Evolutionary conservation across 2,329 filamentous ascomycete species (phyloP), one percentile per base, ranked within the genome.

Genomic region (Fusarium verrucosum): DNA sequence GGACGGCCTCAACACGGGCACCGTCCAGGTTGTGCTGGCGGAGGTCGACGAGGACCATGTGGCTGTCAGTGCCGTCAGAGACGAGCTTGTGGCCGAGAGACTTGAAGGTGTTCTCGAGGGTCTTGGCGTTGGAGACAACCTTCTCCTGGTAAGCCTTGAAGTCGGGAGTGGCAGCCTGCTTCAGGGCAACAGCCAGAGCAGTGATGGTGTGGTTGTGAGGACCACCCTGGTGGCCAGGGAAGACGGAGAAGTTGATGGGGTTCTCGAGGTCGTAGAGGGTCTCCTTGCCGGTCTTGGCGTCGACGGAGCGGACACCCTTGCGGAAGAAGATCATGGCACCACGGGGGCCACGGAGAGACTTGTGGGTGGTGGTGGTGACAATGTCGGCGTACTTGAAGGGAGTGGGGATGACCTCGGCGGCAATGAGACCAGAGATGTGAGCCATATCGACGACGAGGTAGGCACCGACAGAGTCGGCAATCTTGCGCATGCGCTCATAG

Each of bases 251-350:
- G 84, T 99, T 99, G 85, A 99, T 99, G 54, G 93, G 92, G 72
- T 89, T 87, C 84, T 99, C 95, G 30, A 99, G 87, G 75, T 99
- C 93, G 78, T 97, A 99, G 73, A 94, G 83, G 47, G 85, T 90
- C 83, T 94, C 87, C 82, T 97, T 94, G 74, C 93, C 93, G 62
- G 91, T 89, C 87, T 97, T 97, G 80, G 91, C 83, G 76, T 98
- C 92, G 51, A 90, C 90, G 74, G 90, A 92, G 75, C 94, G 91
- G 62, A 97, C 89, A 66, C 95, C 95, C 85, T 96, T 97, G 81
- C 95, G 92, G 89, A 94, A 99, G 88, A 99, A 99, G 83, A 99
- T 99, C 95, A 99, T 99, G 77, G 95, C 95, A 75, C 95, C 95
- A 78, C 95, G 92, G 59, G 95, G 95, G 59, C 95, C 95, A 80